Conservation (phyloP, 2,329 filamentous ascomycete species). For the Paraphaeosphaeria minitans region DNA sequence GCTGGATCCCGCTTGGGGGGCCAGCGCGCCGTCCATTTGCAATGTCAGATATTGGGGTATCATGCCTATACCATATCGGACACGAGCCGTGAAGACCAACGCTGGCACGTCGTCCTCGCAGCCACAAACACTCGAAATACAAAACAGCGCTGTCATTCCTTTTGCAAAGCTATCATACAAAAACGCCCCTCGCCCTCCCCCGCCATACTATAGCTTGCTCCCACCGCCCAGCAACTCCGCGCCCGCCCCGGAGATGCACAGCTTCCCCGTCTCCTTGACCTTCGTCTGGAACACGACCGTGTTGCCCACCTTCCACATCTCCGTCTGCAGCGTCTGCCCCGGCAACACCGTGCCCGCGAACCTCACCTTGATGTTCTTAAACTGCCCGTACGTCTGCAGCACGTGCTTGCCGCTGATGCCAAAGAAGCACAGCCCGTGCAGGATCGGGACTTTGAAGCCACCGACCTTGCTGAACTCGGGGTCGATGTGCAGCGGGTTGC, state of each 20-base stretch:
- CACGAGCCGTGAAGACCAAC: too few relatives aligned
- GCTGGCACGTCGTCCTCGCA: too few relatives aligned
- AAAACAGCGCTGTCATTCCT: not conserved
- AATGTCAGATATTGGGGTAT: too few relatives aligned
- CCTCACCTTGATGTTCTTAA: slow-evolving; percentile 91
- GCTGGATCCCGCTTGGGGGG: not conserved
- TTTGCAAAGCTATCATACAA: not conserved
- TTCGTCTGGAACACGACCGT: slow-evolving; percentile 83
- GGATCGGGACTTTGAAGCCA: slow-evolving; percentile 90
- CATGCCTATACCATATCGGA: too few relatives aligned
- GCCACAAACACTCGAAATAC: not conserved
- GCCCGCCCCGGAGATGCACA: slow-evolving; percentile 80
- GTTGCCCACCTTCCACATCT: slow-evolving; percentile 90
- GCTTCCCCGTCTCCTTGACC: slow-evolving; percentile 91
- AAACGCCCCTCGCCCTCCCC: not conserved
- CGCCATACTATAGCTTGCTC: slow-evolving; percentile 42
- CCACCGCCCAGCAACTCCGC: slow-evolving; percentile 69
- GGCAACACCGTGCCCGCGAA: slow-evolving; percentile 87
- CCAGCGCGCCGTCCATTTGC: too few relatives aligned
- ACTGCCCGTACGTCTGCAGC: slow-evolving; percentile 78
- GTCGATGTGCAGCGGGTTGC: slow-evolving; percentile 96
- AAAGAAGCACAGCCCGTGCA: slow-evolving; percentile 96
- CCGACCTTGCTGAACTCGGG: slow-evolving; percentile 92
- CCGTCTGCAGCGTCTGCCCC: slow-evolving; percentile 84
- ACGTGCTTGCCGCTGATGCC: slow-evolving; percentile 91